A percentile compares a stretch with the other conserved stretches of the same genome.
Conservation (phyloP, 257 asterid species). For the Vinca minor region DNA sequence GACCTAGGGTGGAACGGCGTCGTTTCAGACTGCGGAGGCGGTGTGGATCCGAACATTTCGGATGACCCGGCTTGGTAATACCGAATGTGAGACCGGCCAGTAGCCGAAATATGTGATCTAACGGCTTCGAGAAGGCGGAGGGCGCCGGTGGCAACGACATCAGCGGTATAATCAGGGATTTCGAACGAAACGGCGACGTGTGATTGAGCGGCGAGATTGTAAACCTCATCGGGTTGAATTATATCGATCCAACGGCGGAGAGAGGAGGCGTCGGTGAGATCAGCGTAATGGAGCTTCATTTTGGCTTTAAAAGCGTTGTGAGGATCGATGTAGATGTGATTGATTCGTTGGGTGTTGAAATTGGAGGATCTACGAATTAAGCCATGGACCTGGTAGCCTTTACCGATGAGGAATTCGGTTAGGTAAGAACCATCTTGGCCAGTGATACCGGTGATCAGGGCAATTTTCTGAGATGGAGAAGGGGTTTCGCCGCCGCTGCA, state of each 20-base stretch:
- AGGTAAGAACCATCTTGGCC: constrained; percentile 98
- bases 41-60: constrained; percentile 96
- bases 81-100: constrained; percentile 65
- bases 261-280: constrained; percentile 92
- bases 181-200: constrained; percentile 98
- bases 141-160: constrained; percentile 95
- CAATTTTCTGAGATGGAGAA: constrained; percentile 46
- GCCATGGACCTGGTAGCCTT: constrained; percentile 91
- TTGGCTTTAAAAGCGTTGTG: constrained; percentile 78
- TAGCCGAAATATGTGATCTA: constrained; percentile 72
- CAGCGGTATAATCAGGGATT: constrained; percentile 98
- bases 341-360: constrained; percentile 94
- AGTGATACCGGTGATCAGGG: constrained; percentile 94
- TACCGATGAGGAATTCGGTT: constrained; percentile 68
- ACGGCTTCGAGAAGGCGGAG: constrained; percentile 92
- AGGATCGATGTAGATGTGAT: constrained; percentile 94
- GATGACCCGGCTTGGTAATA: constrained; percentile 98
- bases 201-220: constrained; percentile 96
- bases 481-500: constrained; percentile 18
- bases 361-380: constrained; percentile 92
- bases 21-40: constrained; percentile 85
- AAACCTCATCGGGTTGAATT: constrained; percentile 87
- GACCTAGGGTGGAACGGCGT: constrained; percentile 87
- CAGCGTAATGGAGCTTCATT: constrained; percentile 98
- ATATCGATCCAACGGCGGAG: constrained; percentile 97